Base-by-base conservation (phyloP, 257 asterid species). In the Prunella vulgaris region DNA sequence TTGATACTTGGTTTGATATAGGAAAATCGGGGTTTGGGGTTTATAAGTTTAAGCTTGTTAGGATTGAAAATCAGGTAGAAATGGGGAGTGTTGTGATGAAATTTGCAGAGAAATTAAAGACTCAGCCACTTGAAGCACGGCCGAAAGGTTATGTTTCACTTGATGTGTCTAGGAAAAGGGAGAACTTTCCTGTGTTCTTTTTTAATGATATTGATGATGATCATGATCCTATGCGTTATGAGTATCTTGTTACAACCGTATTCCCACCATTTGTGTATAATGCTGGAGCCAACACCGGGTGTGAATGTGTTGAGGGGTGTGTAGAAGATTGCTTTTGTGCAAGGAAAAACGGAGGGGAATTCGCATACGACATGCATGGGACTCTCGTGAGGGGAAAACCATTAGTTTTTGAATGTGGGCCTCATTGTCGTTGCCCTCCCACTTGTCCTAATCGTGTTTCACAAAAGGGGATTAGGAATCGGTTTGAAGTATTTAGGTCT, bases 11-110 rank as follows among this genome's bases (percentile, higher is more conserved):
- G 97, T 85, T 85, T 64, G 94, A 90, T 74, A 76, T 84, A 37
- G 97, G 97, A 20, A 90, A 78, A 59, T 86, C 96, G 0, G 97
- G 97, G 5, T 90, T 85, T 70, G 96, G 93, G 54, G 95, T 90
- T 65, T 87, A 64, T 69, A 90, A 90, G 83, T 90, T 80, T 69
- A 90, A 76, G 82, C 92, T 90, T 65, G 77, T 84, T 64, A 82
- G 97, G 78, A 88, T 88, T 35, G 83, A 78, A 27, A 83, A 86
- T 77, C 97, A 90, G 62, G 75, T 66, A 2, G 92, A 75, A 74
- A 84, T 90, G 97, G 97, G 97, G 56, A 90, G 94, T 64, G 20
- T 74, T 1, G 57, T 70, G 64, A 81, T 90, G 77, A 88, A 53
- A 64, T 77, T 84, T 30, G 92, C 97, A 0, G 78, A 69, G 35